phyloP scores from a whole-genome alignment of 2,329 filamentous ascomycete species.

The Sporothrix sp. region DNA sequence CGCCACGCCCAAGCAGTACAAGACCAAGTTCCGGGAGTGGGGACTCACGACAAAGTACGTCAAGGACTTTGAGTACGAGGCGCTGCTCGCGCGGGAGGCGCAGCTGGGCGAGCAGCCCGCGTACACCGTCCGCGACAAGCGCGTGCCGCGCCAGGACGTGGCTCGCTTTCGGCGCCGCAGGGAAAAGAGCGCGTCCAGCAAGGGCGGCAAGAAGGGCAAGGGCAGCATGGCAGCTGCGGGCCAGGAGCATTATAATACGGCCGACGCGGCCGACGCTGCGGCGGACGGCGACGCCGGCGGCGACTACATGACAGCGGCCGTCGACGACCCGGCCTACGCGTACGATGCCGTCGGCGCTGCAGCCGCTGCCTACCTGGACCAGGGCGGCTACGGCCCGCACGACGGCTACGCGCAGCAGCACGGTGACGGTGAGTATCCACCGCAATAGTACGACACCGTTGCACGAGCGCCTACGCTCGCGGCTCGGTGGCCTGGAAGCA shows the following conservation, averaged over 20 bases:
- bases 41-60: conserved; percentile 27
- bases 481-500: too few relatives aligned
- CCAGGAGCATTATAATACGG: not conserved
- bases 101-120: conserved; percentile 21
- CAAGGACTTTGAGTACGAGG: conserved; percentile 25
- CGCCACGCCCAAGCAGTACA: conserved; percentile 26
- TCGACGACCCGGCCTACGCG: not conserved
- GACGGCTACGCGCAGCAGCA: not conserved
- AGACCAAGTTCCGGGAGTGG: conserved; percentile 27
- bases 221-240: not conserved
- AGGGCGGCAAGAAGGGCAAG: not conserved
- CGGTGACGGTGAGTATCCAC: not conserved
- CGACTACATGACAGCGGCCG: not conserved
- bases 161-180: conserved; percentile 13
- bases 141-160: conserved; percentile 11
- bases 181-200: conserved; percentile 8
- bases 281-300: too few relatives aligned
- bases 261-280: too few relatives aligned
- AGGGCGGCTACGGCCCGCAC: too few relatives aligned
- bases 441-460: too few relatives aligned
- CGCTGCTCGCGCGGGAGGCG: conserved; percentile 23
- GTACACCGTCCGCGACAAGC: conserved; percentile 22
- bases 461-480: too few relatives aligned
- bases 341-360: not conserved
- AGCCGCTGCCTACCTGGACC: not conserved